Conservation (phyloP, 2,329 filamentous ascomycete genomes). For the Xylaria arbuscula region DNA sequence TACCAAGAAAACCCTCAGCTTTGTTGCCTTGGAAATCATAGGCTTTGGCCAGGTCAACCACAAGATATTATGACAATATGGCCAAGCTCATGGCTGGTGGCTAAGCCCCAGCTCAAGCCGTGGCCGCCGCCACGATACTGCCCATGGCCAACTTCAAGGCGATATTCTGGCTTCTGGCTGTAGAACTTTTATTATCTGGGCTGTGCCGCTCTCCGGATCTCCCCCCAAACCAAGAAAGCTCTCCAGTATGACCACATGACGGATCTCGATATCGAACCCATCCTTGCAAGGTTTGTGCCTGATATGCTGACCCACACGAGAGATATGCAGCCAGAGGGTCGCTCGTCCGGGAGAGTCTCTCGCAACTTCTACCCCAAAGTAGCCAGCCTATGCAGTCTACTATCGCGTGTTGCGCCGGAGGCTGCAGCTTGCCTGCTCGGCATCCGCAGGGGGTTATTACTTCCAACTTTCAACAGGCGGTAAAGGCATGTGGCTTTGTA, state of each 20-base stretch:
- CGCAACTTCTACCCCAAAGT: background rate
- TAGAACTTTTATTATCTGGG: background rate
- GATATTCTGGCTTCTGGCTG: background rate
- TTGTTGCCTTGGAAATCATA: background rate
- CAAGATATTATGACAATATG: background rate
- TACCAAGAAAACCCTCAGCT: background rate
- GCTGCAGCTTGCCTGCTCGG: conserved; percentile 4
- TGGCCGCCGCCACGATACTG: background rate
- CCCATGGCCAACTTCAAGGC: background rate
- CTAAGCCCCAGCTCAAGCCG: background rate
- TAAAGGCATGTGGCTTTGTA: background rate
- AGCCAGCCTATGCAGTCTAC: background rate
- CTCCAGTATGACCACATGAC: conserved; percentile 14
- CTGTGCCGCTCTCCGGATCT: conserved; percentile 16
- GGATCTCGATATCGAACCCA: conserved; percentile 3
- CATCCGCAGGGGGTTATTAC: background rate
- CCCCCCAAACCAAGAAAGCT: background rate
- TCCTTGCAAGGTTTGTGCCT: conserved; percentile 27
- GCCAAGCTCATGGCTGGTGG: background rate
- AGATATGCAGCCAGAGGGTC: conserved; percentile 9
- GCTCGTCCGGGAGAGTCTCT: background rate
- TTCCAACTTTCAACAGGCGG: background rate
- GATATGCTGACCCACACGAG: conserved; percentile 16
- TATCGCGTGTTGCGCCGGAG: background rate
- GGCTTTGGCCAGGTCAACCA: background rate